These are phyloP conservation scores for Fusarium sp. DNA, from an alignment of 2,329 filamentous ascomycete species.

Conservation along the genomic window DNA sequence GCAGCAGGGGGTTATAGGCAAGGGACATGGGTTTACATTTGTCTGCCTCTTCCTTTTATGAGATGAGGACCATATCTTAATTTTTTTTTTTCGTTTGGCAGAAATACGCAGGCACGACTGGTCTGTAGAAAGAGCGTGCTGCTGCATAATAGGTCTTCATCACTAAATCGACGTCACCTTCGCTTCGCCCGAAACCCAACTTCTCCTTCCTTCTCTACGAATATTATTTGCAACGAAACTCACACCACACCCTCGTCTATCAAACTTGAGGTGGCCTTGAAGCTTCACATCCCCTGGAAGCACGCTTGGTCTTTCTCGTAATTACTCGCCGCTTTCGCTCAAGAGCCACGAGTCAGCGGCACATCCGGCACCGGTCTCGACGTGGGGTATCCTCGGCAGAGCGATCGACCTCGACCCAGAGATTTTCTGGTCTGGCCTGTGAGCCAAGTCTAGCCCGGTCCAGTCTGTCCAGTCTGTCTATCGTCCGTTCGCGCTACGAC, in stretches of 20 bases:
- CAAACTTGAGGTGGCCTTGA: constrained; percentile 1
- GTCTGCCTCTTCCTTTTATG: constrained; percentile 31
- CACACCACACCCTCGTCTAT: constrained; percentile 29
- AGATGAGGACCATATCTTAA: constrained; percentile 16
- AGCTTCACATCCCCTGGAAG: constrained; percentile 19
- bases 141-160: too few species aligned
- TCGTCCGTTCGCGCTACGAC: constrained; percentile 46
- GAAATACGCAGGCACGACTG: constrained; percentile 41
- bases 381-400: constrained; percentile 50
- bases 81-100: constrained; percentile 26
- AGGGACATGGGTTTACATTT: constrained; percentile 41
- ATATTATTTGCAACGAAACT: not conserved
- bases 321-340: constrained; percentile 49
- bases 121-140: too few species aligned
- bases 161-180: too few species aligned
- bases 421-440: constrained; percentile 42
- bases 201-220: constrained; percentile 16
- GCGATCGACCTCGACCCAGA: constrained; percentile 45
- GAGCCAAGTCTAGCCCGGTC: constrained; percentile 37
- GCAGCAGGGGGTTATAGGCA: not conserved
- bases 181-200: constrained; percentile 34
- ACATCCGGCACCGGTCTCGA: constrained; percentile 49
- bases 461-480: constrained; percentile 27
- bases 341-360: constrained; percentile 50
- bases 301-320: constrained; percentile 40